phyloP scores from a whole-genome alignment of 176 grass and related monocot genomes.

The Hordeum vulgare region DNA sequence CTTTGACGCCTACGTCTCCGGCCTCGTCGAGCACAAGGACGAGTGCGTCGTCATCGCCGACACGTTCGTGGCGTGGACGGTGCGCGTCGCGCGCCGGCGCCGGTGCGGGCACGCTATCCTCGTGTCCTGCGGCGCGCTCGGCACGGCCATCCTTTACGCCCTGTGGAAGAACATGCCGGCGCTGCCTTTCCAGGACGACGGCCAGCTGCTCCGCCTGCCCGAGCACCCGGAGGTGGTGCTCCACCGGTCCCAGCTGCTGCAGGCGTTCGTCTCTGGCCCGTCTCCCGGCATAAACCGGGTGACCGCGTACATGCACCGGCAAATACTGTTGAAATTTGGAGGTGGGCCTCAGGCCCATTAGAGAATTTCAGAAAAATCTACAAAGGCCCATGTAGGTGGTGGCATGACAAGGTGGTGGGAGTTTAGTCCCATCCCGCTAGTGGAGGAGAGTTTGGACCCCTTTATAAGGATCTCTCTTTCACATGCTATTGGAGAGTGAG shows the following conservation, averaged over 20 bases:
- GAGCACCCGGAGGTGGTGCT: constrained; percentile 27
- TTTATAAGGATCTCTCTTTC: no score
- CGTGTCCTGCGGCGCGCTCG: constrained; percentile 27
- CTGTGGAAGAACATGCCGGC: background rate
- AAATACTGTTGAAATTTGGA: no score
- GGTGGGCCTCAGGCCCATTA: no score
- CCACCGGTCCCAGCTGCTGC: constrained; percentile 21
- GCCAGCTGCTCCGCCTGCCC: background rate
- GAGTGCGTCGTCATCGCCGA: constrained; percentile 17
- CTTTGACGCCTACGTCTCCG: constrained; percentile 22
- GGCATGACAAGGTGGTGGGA: no score
- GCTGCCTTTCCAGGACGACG: background rate
- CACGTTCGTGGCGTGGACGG: constrained; percentile 25
- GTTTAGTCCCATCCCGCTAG: no score
- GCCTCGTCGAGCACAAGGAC: background rate
- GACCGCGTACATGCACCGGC: background rate
- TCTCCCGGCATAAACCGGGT: background rate
- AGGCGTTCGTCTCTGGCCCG: background rate
- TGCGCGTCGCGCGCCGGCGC: constrained; percentile 15
- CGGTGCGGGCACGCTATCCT: constrained; percentile 18
- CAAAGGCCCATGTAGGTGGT: no score
- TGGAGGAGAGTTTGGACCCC: no score
- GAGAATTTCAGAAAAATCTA: no score
- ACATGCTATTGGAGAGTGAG: no score
- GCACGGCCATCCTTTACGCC: constrained; percentile 1